A percentile compares a stretch with the other conserved stretches of the same genome.
phyloP scores from a whole-genome alignment of 1,284 basidiomycete genomes.

The Leucoagaricus sp. region DNA sequence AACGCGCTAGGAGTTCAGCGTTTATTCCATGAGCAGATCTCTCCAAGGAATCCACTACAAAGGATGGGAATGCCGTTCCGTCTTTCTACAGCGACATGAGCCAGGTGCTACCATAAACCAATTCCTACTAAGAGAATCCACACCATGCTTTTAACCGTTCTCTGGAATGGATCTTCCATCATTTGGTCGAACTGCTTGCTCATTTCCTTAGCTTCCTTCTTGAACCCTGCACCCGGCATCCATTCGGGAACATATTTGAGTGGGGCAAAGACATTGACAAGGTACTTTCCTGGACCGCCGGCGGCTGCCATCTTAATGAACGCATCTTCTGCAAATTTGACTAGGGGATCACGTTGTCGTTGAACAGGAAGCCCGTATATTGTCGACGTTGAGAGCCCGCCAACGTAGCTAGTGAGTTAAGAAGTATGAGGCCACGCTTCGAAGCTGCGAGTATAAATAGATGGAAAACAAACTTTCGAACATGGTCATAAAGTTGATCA shows the following conservation, averaged over 20 bases:
- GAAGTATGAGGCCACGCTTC: neutral
- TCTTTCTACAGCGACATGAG: neutral
- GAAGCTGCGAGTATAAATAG: neutral
- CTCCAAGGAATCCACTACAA: neutral
- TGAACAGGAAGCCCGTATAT: slow-evolving; percentile 3
- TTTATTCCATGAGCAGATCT: neutral
- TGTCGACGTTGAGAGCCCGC: slow-evolving; percentile 4
- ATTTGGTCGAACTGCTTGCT: neutral
- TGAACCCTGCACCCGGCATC: slow-evolving; percentile 15
- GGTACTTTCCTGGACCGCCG: neutral
- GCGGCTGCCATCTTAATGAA: neutral
- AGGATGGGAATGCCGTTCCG: neutral
- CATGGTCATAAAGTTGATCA: neutral
- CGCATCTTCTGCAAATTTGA: neutral
- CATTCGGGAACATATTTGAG: slow-evolving; percentile 14
- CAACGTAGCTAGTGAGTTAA: slow-evolving; percentile 10
- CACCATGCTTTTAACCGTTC: neutral
- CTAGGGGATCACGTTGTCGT: neutral
- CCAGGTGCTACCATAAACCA: neutral
- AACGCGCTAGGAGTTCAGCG: neutral
- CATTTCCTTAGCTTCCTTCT: neutral
- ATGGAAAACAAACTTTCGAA: neutral
- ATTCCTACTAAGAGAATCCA: neutral
- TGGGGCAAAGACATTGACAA: slow-evolving; percentile 1
- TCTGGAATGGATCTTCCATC: neutral